Evolutionary conservation across 2,329 filamentous ascomycete genomes (phyloP), one percentile per base, ranked within the genome.

Genomic region (Akanthomyces lecanii): DNA sequence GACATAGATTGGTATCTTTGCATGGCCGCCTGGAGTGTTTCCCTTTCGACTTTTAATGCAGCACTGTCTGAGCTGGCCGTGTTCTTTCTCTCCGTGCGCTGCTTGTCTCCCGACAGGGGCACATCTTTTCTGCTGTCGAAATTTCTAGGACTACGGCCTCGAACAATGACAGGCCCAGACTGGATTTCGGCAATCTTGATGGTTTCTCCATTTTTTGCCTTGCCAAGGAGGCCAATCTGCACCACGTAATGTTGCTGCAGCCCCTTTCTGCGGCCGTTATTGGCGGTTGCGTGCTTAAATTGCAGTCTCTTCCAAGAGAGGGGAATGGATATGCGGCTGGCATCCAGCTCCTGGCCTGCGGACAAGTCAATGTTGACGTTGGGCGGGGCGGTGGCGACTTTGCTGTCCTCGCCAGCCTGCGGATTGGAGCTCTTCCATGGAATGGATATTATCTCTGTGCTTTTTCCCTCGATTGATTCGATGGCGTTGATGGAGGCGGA

Each of bases 191-290:
- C 91, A 66, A 98, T 87, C 66, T 84, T 85, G 62, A 89, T 80
- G 28, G 87, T 85, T 12, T 89, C 92, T 0, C 90, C 80, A 1
- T 77, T 77, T 59, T 83, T 80, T n/a, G 91, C 79, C 60, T 90
- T 94, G 23, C 90, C 92, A 44, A 95, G 79, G 11, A 97, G 82
- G 74, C 89, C 92, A 64, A 98, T 87, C 65, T 91, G 88, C 54
- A 98, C 90, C 1, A 96, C 84, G 73, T 97, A 98, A 74, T 97
- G 93, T 74, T 98, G 94, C 73, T 98, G 94, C 53, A 97, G 79
- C 67, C 96, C 94, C 76, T 97, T 97, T 68, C 94, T 85, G 61
- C 94, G 86, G 14, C 94, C 94, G 72, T 98, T 98, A 74, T 98
- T 98, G 57, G 94, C 94, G 0, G 94, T 98, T 2, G 94, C 94